phyloP scores from a whole-genome alignment of 139 green algal species.

The Closterium sp. region DNA sequence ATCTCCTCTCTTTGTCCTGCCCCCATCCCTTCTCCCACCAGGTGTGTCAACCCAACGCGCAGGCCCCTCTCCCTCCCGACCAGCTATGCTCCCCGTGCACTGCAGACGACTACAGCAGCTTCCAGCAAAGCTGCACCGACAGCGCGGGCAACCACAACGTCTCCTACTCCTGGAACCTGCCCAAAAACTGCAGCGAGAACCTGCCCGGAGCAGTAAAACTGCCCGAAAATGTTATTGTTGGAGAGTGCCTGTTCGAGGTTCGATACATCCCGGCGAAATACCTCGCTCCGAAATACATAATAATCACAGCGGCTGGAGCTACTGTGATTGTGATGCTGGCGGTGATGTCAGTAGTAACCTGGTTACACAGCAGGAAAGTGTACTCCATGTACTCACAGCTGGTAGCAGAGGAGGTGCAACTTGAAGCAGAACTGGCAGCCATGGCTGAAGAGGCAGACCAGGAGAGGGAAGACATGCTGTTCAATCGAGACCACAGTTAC shows the following conservation, averaged over 20 bases:
- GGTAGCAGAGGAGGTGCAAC: neutral
- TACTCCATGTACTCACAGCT: constrained; percentile 21
- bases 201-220: neutral
- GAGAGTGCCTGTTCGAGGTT: constrained; percentile 13
- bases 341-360: constrained; percentile 10
- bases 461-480: neutral
- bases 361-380: neutral
- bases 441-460: neutral
- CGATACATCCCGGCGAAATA: neutral
- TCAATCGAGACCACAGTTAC: too few relatives aligned
- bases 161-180: constrained; percentile 21
- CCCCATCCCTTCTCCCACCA: neutral
- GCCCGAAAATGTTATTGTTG: constrained; percentile 3
- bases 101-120: neutral
- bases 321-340: neutral
- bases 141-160: constrained; percentile 11
- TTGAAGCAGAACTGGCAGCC: neutral
- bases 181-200: constrained; percentile 7
- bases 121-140: constrained; percentile 13
- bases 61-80: constrained; percentile 13
- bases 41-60: constrained; percentile 14
- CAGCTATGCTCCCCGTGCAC: constrained; percentile 9
- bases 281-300: neutral
- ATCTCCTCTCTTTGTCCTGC: neutral
- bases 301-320: neutral